A percentile compares a stretch with the other conserved stretches of the same genome.
These are phyloP conservation scores for Podochytrium sp. DNA, from an alignment of 192 early-diverging fungal species.

Conservation along the genomic window DNA sequence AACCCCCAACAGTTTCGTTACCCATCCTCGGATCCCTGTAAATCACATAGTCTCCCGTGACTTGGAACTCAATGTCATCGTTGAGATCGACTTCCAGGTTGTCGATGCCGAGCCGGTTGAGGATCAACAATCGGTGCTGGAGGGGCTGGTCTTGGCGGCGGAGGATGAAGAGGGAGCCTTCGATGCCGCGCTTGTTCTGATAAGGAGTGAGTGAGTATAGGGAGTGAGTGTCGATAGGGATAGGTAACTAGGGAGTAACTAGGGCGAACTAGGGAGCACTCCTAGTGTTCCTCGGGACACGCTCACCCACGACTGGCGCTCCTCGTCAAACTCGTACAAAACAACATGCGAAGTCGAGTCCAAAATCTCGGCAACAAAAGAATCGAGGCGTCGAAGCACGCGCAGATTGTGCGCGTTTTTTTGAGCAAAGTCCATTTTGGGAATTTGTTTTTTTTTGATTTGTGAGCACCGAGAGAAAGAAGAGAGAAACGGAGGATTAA, in stretches of 20 bases:
- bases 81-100: constrained; percentile 74
- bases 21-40: constrained; percentile 73
- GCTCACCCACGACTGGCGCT: constrained; percentile 78
- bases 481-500: constrained; percentile 17
- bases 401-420: constrained; percentile 73
- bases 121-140: constrained; percentile 65
- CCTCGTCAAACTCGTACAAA: constrained; percentile 84
- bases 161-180: constrained; percentile 90
- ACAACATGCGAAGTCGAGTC: constrained; percentile 87
- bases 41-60: constrained; percentile 86
- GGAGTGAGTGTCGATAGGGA: background rate
- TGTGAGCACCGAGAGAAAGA: background rate
- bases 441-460: background rate
- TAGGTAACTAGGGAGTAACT: background rate
- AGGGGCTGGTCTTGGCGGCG: constrained; percentile 65
- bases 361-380: constrained; percentile 74
- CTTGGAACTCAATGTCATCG: constrained; percentile 75
- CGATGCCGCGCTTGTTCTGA: constrained; percentile 86
- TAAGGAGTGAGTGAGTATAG: background rate
- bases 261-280: too few species aligned
- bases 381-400: constrained; percentile 83
- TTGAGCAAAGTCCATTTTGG: background rate
- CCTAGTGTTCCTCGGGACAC: too few species aligned
- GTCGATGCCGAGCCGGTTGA: constrained; percentile 86
- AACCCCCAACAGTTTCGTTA: background rate